These are phyloP conservation scores for Wallacemonas sp. DNA, from an alignment of 208 protist species.

Conservation along the genomic window DNA sequence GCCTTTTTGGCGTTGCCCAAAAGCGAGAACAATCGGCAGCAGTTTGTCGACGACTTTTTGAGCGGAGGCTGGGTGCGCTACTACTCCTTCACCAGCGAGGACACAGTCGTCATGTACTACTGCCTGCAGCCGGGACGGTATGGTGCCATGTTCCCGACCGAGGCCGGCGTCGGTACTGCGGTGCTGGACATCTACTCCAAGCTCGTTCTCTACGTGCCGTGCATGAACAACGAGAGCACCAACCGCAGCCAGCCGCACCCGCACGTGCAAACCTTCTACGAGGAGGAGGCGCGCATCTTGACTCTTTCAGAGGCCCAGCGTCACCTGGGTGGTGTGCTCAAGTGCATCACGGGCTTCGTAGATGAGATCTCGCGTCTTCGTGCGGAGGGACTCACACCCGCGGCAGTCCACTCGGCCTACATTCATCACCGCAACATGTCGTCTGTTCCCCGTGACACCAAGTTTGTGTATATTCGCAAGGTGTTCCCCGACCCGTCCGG, in stretches of 20 bases:
- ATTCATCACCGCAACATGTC: constrained; percentile 69
- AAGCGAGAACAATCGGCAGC: constrained; percentile 65
- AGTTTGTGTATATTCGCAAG: constrained; percentile 89
- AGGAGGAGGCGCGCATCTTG: constrained; percentile 80
- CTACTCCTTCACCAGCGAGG: constrained; percentile 80
- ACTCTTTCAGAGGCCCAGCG: constrained; percentile 71
- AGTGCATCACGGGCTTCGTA: constrained; percentile 75
- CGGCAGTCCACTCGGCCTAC: constrained; percentile 78
- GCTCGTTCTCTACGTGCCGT: constrained; percentile 82
- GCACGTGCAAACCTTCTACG: constrained; percentile 87
- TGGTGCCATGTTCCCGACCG: constrained; percentile 84
- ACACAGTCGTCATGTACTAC: constrained; percentile 87
- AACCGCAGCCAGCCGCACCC: constrained; percentile 83
- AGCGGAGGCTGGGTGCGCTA: constrained; percentile 86
- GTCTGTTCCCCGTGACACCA: constrained; percentile 73
- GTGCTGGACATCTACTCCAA: constrained; percentile 84
- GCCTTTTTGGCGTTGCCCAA: constrained; percentile 78
- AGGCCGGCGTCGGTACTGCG: constrained; percentile 74
- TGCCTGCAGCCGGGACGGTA: constrained; percentile 84
- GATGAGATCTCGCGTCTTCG: constrained; percentile 60
- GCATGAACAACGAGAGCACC: constrained; percentile 84
- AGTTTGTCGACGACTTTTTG: constrained; percentile 84
- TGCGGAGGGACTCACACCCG: constrained; percentile 71
- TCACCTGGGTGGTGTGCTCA: constrained; percentile 68
- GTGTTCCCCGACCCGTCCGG: constrained; percentile 84